Conservation (phyloP, 169 alveolate species). For the Fabrea salina region DNA sequence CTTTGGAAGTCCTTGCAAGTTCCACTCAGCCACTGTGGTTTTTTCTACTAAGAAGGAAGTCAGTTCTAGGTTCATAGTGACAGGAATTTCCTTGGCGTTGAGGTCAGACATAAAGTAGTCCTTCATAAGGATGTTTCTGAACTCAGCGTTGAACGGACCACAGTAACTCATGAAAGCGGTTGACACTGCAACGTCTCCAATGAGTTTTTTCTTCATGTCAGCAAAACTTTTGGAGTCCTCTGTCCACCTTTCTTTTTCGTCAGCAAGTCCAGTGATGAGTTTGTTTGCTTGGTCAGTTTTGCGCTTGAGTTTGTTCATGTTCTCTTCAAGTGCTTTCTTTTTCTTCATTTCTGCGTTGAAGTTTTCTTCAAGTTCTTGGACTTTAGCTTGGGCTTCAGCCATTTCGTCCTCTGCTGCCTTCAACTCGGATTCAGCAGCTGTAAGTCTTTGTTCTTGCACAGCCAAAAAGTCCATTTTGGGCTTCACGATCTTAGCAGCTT, state of each 20-base stretch:
- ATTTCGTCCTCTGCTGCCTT: slow-evolving; percentile 90
- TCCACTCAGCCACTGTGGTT: slow-evolving; percentile 92
- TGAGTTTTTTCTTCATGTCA: slow-evolving; percentile 85
- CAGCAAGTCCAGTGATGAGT: slow-evolving; percentile 91
- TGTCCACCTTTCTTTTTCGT: slow-evolving; percentile 93
- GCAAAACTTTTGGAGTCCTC: slow-evolving; percentile 90
- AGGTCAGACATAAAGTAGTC: slow-evolving; percentile 88
- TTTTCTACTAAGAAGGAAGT: slow-evolving; percentile 82
- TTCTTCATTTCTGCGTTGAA: slow-evolving; percentile 87
- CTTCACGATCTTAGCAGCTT: slow-evolving; percentile 93
- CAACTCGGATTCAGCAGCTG: slow-evolving; percentile 86
- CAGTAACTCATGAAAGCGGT: slow-evolving; percentile 93
- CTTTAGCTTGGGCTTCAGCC: slow-evolving; percentile 84
- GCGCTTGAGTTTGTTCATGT: slow-evolving; percentile 88
- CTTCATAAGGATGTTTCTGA: slow-evolving; percentile 85
- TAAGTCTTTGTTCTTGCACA: slow-evolving; percentile 87
- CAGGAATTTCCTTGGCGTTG: slow-evolving; percentile 77
- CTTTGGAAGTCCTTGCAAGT: slow-evolving; percentile 87
- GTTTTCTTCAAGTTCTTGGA: slow-evolving; percentile 84
- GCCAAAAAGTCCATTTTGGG: slow-evolving; percentile 93
- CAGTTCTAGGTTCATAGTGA: slow-evolving; percentile 60
- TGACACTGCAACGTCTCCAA: slow-evolving; percentile 92
- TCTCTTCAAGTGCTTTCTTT: slow-evolving; percentile 89
- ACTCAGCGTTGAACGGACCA: slow-evolving; percentile 95
- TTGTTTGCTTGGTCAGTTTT: slow-evolving; percentile 93